A percentile compares a stretch with the other conserved stretches of the same genome.
Evolutionary conservation across 2,329 filamentous ascomycete genomes (phyloP).

Genomic region (Trichophyton verrucosum): DNA sequence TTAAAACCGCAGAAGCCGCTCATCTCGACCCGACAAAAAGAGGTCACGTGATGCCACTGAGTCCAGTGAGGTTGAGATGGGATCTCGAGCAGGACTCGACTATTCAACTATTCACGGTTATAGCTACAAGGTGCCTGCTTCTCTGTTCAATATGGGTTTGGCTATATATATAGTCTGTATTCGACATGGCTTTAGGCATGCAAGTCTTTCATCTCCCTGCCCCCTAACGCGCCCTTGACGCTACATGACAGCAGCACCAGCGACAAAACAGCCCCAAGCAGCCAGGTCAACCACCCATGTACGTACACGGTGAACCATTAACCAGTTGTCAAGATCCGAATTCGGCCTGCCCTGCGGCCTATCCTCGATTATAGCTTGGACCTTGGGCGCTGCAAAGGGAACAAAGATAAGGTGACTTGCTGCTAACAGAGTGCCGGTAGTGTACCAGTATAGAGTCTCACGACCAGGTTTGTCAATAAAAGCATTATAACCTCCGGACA

Average conservation of each 20-base stretch:
- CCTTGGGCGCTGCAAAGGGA: constrained; percentile 9
- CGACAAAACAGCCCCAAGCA: constrained; percentile 7
- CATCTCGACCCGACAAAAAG: too few relatives aligned
- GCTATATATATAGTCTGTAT: too few relatives aligned
- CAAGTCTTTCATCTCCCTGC: too few relatives aligned
- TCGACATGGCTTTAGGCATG: too few relatives aligned
- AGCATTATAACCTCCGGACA: background rate
- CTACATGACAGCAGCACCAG: background rate
- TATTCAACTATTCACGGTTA: too few relatives aligned
- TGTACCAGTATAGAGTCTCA: constrained; percentile 6
- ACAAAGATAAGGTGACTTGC: constrained; percentile 12
- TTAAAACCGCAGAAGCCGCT: too few relatives aligned
- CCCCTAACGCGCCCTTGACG: too few relatives aligned
- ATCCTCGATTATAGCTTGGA: constrained; percentile 9
- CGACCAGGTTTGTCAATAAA: background rate
- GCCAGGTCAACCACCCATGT: constrained; percentile 10
- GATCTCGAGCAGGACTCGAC: too few relatives aligned
- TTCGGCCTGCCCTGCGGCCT: background rate
- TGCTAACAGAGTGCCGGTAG: constrained; percentile 6
- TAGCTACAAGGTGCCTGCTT: too few relatives aligned
- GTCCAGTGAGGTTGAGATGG: too few relatives aligned
- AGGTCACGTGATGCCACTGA: too few relatives aligned
- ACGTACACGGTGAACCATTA: constrained; percentile 12
- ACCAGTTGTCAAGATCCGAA: constrained; percentile 9
- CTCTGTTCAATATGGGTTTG: too few relatives aligned